Percentiles rank a stretch among this genome's conserved stretches.
Evolutionary conservation across 23 red algal species (phyloP).

Genomic region (Gracilaria gracilis): DNA sequence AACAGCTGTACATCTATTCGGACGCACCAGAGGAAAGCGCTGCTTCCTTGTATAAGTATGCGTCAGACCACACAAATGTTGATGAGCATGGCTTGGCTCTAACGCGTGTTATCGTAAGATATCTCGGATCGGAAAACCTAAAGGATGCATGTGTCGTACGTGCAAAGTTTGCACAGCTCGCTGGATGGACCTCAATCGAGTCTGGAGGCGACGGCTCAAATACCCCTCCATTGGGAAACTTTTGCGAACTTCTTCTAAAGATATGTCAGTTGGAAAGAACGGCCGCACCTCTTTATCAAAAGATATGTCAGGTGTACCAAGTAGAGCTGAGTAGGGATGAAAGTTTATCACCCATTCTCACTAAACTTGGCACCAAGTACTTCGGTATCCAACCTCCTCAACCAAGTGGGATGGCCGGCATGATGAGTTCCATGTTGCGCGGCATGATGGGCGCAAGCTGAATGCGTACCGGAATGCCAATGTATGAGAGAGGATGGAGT

Average conservation of each 20-base stretch:
- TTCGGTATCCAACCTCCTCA: slow-evolving; percentile 59
- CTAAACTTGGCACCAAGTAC: slow-evolving; percentile 38
- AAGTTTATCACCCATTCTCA: slow-evolving; percentile 21
- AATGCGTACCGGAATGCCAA: not conserved
- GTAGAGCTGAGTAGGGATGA: slow-evolving; percentile 40
- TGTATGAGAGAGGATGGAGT: not conserved
- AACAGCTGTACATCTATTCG: slow-evolving; percentile 47
- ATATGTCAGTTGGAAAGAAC: slow-evolving; percentile 36
- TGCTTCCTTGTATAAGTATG: slow-evolving; percentile 28
- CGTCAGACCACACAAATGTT: not conserved
- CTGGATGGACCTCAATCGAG: slow-evolving; percentile 50
- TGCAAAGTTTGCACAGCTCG: slow-evolving; percentile 11
- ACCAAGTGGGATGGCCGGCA: slow-evolving; percentile 47
- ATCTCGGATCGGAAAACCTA: slow-evolving; percentile 49
- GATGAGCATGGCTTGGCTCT: slow-evolving; percentile 47
- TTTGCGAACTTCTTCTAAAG: slow-evolving; percentile 59
- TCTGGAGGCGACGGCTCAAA: not conserved
- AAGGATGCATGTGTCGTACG: slow-evolving; percentile 42
- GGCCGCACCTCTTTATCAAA: slow-evolving; percentile 50
- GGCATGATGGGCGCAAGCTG: slow-evolving; percentile 39
- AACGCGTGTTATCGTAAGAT: slow-evolving; percentile 40
- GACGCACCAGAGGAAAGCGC: slow-evolving; percentile 43
- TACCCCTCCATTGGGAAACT: slow-evolving; percentile 51
- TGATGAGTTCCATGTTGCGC: slow-evolving; percentile 60
- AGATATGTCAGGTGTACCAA: slow-evolving; percentile 27